Evolutionary conservation across 2,329 filamentous ascomycete species (phyloP).

Genomic region (Colletotrichum sp.): DNA sequence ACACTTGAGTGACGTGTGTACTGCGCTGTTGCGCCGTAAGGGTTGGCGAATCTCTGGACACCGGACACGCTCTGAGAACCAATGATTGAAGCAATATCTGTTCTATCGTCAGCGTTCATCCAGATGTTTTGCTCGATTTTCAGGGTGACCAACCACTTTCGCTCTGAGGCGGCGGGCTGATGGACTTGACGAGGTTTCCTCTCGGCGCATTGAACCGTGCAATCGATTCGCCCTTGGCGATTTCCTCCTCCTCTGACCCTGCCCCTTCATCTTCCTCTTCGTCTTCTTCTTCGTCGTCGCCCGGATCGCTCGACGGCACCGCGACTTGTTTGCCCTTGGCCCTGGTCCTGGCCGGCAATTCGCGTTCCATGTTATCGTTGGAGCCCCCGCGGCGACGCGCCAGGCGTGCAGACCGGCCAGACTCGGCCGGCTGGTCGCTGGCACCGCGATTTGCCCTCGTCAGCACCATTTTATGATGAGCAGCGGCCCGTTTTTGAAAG

Average conservation of each 20-base stretch:
- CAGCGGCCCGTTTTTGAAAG: neutral
- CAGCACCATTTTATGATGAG: neutral
- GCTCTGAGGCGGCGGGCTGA: conserved; percentile 8
- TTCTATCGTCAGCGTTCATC: neutral
- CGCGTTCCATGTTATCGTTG: neutral
- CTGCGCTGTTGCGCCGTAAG: neutral
- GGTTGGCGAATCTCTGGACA: neutral
- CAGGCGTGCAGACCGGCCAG: neutral
- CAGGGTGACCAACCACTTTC: conserved; percentile 3
- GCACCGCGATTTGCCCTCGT: conserved; percentile 3
- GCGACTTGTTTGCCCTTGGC: neutral
- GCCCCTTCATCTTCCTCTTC: neutral
- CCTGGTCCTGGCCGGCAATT: neutral
- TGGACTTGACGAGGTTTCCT: neutral
- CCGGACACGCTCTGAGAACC: neutral
- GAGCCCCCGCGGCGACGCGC: neutral
- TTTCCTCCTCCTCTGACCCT: neutral
- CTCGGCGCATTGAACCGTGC: conserved; percentile 5
- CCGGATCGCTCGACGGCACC: neutral
- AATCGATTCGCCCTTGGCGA: neutral
- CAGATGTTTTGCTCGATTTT: neutral
- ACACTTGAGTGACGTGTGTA: conserved; percentile 7
- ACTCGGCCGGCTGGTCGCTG: neutral
- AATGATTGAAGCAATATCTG: conserved; percentile 13
- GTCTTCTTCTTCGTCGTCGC: neutral